These are phyloP conservation scores for Tricholoma matsutake DNA, from an alignment of 768 basidiomycete species.

Conservation along the genomic window DNA sequence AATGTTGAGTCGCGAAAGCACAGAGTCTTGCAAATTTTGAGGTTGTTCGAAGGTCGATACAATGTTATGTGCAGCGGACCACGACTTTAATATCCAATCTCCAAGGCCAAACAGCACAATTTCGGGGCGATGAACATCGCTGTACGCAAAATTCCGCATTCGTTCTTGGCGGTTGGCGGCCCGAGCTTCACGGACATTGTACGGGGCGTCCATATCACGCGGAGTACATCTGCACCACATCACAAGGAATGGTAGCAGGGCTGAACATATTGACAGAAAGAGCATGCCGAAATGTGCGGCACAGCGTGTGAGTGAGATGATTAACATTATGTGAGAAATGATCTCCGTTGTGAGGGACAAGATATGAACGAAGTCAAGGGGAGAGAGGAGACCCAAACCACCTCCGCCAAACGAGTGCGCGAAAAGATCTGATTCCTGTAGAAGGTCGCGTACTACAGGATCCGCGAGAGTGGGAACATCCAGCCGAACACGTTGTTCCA, in stretches of 20 bases:
- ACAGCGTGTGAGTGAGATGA: slow-evolving; percentile 59
- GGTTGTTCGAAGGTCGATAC: slow-evolving; percentile 56
- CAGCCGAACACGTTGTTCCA: slow-evolving; percentile 71
- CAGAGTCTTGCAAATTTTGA: slow-evolving; percentile 37
- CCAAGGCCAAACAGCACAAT: slow-evolving; percentile 79
- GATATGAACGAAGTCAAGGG: slow-evolving; percentile 74
- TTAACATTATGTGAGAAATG: slow-evolving; percentile 64
- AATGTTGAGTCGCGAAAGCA: slow-evolving; percentile 57
- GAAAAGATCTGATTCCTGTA: slow-evolving; percentile 86
- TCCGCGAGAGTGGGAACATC: slow-evolving; percentile 79
- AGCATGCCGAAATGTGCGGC: slow-evolving; percentile 55
- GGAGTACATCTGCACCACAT: slow-evolving; percentile 45
- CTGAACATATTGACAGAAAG: slow-evolving; percentile 58
- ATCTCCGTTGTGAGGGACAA: slow-evolving; percentile 71
- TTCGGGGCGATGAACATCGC: slow-evolving; percentile 75
- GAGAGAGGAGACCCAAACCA: slow-evolving; percentile 76
- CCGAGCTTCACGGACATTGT: slow-evolving; percentile 55
- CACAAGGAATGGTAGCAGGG: slow-evolving; percentile 56
- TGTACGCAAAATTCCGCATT: slow-evolving; percentile 72
- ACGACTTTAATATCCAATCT: slow-evolving; percentile 80
- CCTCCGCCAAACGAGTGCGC: slow-evolving; percentile 77
- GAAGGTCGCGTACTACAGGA: slow-evolving; percentile 67
- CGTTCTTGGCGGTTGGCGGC: slow-evolving; percentile 70
- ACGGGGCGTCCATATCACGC: slow-evolving; percentile 40
- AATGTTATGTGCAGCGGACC: slow-evolving; percentile 62